Conservation (phyloP, 768 basidiomycete species). For the Rossbeevera mucosa region DNA sequence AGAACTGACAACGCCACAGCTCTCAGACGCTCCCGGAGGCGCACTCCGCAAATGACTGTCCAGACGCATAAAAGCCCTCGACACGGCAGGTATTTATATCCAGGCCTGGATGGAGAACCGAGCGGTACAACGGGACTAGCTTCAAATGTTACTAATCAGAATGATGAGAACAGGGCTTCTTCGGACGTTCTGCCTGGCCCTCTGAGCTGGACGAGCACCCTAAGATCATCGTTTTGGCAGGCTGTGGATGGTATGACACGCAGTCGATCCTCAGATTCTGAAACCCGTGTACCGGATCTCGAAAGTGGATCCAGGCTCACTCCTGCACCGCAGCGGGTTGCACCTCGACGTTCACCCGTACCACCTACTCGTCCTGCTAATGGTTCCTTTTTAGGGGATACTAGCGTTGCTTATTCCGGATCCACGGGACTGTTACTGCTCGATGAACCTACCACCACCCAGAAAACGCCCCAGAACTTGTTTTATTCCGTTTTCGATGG, state of each 20-base stretch:
- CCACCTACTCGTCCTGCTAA: neutral
- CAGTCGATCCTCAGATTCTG: conserved; percentile 28
- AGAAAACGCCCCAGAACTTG: neutral
- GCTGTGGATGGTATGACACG: conserved; percentile 49
- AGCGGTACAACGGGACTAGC: neutral
- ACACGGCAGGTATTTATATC: conserved; percentile 14
- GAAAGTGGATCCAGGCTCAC: conserved; percentile 19
- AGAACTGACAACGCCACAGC: conserved; percentile 23
- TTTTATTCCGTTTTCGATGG: neutral
- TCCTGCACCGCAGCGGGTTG: conserved; percentile 16
- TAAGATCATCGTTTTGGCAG: conserved; percentile 43
- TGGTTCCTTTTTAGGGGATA: neutral
- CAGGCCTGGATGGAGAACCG: neutral
- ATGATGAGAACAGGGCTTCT: neutral
- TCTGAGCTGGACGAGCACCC: conserved; percentile 38
- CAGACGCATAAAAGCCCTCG: conserved; percentile 8
- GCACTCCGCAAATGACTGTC: conserved; percentile 1
- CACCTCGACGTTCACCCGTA: conserved; percentile 11
- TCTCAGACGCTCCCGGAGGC: conserved; percentile 14
- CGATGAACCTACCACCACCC: neutral
- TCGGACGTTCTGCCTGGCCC: conserved; percentile 7
- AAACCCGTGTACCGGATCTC: neutral
- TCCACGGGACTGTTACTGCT: neutral
- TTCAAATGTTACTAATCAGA: neutral
- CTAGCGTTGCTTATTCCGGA: neutral